These are phyloP conservation scores for Allomyces arbusculus DNA, from an alignment of 192 early-diverging fungal species.

Conservation along the genomic window DNA sequence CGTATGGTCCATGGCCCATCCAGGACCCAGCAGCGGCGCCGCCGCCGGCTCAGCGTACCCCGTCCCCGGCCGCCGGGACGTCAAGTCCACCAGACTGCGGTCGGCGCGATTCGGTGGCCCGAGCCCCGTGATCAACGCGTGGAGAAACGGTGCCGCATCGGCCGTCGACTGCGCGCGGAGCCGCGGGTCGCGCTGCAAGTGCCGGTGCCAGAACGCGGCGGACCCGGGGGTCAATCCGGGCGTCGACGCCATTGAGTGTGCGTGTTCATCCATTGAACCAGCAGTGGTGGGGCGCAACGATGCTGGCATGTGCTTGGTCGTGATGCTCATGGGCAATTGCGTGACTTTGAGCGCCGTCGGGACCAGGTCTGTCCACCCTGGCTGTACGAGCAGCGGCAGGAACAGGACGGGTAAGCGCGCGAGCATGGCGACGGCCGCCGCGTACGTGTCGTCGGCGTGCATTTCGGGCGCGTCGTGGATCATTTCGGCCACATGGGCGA, in stretches of 20 bases:
- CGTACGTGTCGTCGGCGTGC: background rate
- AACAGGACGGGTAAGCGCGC: background rate
- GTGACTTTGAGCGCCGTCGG: background rate
- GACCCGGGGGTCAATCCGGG: background rate
- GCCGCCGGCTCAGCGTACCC: background rate
- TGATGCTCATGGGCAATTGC: background rate
- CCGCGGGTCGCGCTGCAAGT: background rate
- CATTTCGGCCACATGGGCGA: background rate
- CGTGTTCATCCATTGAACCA: background rate
- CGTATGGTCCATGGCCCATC: background rate
- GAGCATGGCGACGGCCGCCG: background rate
- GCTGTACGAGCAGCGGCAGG: background rate
- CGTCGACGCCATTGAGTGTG: background rate
- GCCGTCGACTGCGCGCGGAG: background rate
- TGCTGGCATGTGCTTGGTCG: background rate
- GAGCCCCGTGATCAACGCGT: background rate
- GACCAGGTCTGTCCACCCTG: background rate
- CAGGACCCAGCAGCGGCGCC: background rate
- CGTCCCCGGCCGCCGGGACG: too few relatives aligned
- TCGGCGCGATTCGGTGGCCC: background rate
- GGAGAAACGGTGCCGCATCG: background rate
- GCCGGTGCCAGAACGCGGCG: background rate
- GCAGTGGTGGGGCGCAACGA: background rate
- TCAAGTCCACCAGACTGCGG: background rate
- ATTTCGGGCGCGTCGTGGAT: background rate